Conservation (phyloP, 1,284 basidiomycete genomes). For the Ganoderma leucocontextum region DNA sequence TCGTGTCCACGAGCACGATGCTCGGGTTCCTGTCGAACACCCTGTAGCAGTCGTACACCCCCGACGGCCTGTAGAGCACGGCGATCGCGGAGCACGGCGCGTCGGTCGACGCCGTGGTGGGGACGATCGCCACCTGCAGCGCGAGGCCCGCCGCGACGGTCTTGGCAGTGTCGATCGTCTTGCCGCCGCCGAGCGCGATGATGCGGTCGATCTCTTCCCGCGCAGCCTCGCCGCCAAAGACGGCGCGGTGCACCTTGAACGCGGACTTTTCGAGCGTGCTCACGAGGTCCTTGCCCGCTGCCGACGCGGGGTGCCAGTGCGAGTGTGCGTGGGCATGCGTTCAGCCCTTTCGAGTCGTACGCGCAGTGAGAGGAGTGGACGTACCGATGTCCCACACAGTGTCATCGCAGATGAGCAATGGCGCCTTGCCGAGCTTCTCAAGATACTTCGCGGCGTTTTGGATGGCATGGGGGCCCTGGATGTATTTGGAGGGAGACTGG, state of each 20-base stretch:
- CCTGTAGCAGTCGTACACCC: conserved; percentile 45
- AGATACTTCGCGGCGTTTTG: conserved; percentile 45
- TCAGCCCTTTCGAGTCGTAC: background rate
- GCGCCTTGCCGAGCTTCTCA: conserved; percentile 37
- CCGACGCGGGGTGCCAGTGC: background rate
- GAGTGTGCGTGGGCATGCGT: background rate
- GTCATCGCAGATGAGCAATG: conserved; percentile 42
- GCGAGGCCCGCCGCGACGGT: conserved; percentile 41
- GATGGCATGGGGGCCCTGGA: conserved; percentile 46
- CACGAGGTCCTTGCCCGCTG: conserved; percentile 42
- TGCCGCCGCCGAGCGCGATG: conserved; percentile 46
- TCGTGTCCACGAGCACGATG: conserved; percentile 46
- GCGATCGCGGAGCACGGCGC: conserved; percentile 47
- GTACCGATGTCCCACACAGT: conserved; percentile 44
- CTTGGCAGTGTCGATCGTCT: conserved; percentile 46
- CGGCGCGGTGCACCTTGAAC: conserved; percentile 40
- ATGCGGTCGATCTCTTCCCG: conserved; percentile 42
- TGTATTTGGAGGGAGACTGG: conserved; percentile 48
- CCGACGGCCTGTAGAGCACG: conserved; percentile 43
- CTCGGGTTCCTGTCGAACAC: conserved; percentile 45
- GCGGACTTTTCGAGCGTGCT: conserved; percentile 34
- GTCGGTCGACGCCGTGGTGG: conserved; percentile 48
- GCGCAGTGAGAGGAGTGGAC: conserved; percentile 15
- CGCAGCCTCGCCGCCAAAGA: conserved; percentile 45
- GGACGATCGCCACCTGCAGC: conserved; percentile 41